Conservation (phyloP, 2,329 filamentous ascomycete species). For the Penicillium glabrum region DNA sequence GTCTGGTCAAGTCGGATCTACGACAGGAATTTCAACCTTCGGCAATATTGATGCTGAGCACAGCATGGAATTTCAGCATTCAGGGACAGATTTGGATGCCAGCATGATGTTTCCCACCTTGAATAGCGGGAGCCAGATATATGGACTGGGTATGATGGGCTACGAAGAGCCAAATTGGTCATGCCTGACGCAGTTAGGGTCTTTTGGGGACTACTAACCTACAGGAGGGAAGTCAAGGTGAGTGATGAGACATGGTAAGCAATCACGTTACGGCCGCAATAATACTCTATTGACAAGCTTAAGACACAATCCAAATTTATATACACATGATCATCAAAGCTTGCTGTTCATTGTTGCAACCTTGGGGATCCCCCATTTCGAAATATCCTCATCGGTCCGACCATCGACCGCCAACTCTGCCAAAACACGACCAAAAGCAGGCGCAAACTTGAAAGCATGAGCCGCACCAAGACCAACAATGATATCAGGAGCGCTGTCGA, state of each 20-base stretch:
- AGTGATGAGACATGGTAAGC: not conserved
- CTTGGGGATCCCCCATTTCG: constrained; percentile 22
- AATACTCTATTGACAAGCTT: not conserved
- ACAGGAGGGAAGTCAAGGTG: not conserved
- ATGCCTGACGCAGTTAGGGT: constrained; percentile 8
- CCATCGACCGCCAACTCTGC: constrained; percentile 28
- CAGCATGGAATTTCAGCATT: no score
- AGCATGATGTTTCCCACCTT: not conserved
- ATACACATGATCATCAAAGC: constrained; percentile 4
- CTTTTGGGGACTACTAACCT: constrained; percentile 7
- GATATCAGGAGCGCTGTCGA: constrained; percentile 21
- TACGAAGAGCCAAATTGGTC: constrained; percentile 12
- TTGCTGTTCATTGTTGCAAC: constrained; percentile 8
- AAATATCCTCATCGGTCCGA: constrained; percentile 24
- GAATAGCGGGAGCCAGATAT: not conserved
- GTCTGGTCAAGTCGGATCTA: not conserved
- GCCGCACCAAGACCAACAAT: constrained; percentile 24
- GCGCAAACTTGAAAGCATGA: constrained; percentile 30
- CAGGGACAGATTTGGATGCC: not conserved
- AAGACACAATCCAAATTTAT: not conserved
- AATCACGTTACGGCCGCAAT: not conserved
- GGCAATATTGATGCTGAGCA: not conserved
- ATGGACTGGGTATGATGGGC: not conserved
- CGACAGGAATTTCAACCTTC: not conserved
- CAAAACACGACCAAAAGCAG: constrained; percentile 24